These are phyloP conservation scores for Trypanosoma mega DNA, from an alignment of 208 protist species.

Conservation along the genomic window DNA sequence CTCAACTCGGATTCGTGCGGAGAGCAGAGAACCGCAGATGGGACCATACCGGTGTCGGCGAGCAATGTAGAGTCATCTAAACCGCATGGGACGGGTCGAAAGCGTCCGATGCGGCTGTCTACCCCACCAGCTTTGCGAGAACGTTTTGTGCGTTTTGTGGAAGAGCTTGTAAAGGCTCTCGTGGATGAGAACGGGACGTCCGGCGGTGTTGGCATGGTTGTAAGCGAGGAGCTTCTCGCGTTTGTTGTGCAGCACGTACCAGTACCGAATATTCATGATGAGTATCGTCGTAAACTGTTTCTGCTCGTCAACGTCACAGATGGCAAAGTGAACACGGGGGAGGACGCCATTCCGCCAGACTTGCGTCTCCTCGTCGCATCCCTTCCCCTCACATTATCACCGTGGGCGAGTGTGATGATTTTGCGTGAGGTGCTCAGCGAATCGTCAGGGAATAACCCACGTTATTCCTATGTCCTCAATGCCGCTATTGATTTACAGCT, in stretches of 20 bases:
- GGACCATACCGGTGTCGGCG: too few species aligned
- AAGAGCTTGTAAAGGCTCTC: slow-evolving; percentile 72
- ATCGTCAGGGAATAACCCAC: slow-evolving; percentile 81
- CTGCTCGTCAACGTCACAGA: slow-evolving; percentile 86
- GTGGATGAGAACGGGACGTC: slow-evolving; percentile 49
- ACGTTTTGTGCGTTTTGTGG: slow-evolving; percentile 79
- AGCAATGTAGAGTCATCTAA: neutral
- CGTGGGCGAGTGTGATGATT: slow-evolving; percentile 87
- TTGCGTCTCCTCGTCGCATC: slow-evolving; percentile 85
- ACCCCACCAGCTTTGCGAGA: slow-evolving; percentile 52
- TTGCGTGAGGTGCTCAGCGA: slow-evolving; percentile 83
- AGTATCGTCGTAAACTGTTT: slow-evolving; percentile 90
- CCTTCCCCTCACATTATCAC: slow-evolving; percentile 75
- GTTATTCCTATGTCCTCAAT: slow-evolving; percentile 90
- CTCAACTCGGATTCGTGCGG: too few species aligned
- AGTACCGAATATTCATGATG: slow-evolving; percentile 89
- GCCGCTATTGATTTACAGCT: slow-evolving; percentile 89
- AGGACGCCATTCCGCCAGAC: slow-evolving; percentile 78
- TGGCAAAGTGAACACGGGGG: slow-evolving; percentile 35
- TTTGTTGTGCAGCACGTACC: slow-evolving; percentile 79
- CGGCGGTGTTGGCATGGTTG: slow-evolving; percentile 52
- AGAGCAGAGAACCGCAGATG: too few species aligned
- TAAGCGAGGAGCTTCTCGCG: slow-evolving; percentile 69
- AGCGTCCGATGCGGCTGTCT: slow-evolving; percentile 12
- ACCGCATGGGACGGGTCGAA: neutral